Percentiles rank a stretch among this genome's conserved stretches.
Conservation (phyloP, 2,329 filamentous ascomycete genomes). For the Fusarium sterilihyphosum region DNA sequence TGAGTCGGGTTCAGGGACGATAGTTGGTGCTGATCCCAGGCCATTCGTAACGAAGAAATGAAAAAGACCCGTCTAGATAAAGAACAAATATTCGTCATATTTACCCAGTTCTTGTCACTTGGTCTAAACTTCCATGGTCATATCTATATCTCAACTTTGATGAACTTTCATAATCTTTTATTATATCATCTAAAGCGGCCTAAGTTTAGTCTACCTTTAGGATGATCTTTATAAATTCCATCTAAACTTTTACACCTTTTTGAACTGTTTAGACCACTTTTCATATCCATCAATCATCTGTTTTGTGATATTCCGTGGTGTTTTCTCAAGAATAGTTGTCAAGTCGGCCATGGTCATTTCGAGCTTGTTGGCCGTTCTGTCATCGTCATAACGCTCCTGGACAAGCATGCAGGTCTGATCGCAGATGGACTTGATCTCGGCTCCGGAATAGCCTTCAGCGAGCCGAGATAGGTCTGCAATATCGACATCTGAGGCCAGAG, state of each 20-base stretch:
- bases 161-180: not conserved
- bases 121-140: not conserved
- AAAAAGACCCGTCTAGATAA: slow-evolving; percentile 15
- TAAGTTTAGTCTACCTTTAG: not conserved
- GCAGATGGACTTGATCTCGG: slow-evolving; percentile 74
- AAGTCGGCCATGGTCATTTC: slow-evolving; percentile 57
- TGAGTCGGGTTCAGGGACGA: slow-evolving; percentile 4
- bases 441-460: slow-evolving; percentile 85
- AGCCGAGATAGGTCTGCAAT: slow-evolving; percentile 68
- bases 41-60: slow-evolving; percentile 32
- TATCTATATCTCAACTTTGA: not conserved
- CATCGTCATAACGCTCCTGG: slow-evolving; percentile 49
- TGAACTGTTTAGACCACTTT: slow-evolving; percentile 60
- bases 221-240: not conserved
- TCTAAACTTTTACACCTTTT: slow-evolving; percentile 22
- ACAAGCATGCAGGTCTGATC: slow-evolving; percentile 57
- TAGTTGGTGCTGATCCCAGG: slow-evolving; percentile 12
- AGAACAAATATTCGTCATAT: slow-evolving; percentile 14
- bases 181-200: not conserved
- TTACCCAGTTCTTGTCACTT: not conserved
- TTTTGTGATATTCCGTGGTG: slow-evolving; percentile 67
- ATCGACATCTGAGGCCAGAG: slow-evolving; percentile 71
- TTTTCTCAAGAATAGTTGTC: slow-evolving; percentile 53
- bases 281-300: slow-evolving; percentile 69
- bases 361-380: slow-evolving; percentile 43